Conservation (phyloP, 108 stramenopile species). For the Conticribra guillardii region DNA sequence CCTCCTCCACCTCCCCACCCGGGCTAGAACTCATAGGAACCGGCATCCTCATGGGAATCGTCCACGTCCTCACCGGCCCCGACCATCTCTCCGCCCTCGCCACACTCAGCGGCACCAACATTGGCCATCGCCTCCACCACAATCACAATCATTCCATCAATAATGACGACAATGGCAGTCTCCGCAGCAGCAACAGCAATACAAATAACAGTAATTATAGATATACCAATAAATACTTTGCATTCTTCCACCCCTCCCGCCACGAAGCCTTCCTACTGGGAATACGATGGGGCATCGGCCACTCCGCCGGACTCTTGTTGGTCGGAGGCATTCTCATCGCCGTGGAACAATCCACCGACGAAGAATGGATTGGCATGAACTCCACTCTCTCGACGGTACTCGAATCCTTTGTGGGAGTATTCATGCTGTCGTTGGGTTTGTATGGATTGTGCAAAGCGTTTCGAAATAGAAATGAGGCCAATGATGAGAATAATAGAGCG, state of each 20-base stretch:
- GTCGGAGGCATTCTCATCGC: constrained; percentile 62
- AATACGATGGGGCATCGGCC: constrained; percentile 76
- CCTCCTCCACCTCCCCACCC: not conserved
- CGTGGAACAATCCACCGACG: constrained; percentile 8
- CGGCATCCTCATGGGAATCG: constrained; percentile 57
- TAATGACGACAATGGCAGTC: too few species aligned
- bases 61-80: constrained; percentile 82
- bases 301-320: constrained; percentile 60
- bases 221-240: too few species aligned
- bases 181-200: too few species aligned
- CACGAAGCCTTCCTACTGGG: constrained; percentile 53
- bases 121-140: constrained; percentile 7
- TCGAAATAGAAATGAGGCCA: constrained; percentile 17
- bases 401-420: constrained; percentile 69
- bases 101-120: constrained; percentile 57
- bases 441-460: constrained; percentile 55
- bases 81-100: constrained; percentile 82
- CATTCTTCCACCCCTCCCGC: too few species aligned
- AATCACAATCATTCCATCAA: not conserved
- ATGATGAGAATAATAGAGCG: too few species aligned
- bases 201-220: too few species aligned
- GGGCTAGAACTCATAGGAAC: constrained; percentile 21
- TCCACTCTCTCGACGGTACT: constrained; percentile 38
- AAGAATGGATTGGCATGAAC: constrained; percentile 46
- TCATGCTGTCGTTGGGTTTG: constrained; percentile 67